Evolutionary conservation across 306 rosid genomes (phyloP), one percentile per base, ranked within the genome.

Genomic region (Hylodesmum podocarpum): DNA sequence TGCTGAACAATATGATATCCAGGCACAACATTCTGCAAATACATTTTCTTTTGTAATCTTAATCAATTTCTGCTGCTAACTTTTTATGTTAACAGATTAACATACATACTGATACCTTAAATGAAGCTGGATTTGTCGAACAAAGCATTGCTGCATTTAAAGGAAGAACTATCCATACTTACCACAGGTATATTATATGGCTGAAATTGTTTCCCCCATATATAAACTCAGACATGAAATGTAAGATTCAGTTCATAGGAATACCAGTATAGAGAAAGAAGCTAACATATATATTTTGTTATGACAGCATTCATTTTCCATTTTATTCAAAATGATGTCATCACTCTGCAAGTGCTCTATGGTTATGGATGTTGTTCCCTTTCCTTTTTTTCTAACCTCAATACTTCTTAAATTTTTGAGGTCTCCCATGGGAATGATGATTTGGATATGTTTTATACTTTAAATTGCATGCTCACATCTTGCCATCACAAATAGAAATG

Each of bases 41-140:
- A 59, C 69, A 39, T 31, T 77, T 61, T 3, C 14, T 53, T 43
- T 64, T 67, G 34, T 28, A 39, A 29, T 54, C 54, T 29, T 24
- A 22, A 59, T 36, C 37, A 40, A 46, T 13, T 66, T 66, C 19
- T 33, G 40, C 18, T 37, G 44, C 75, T 63, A 47, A 70, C 75
- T 16, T 66, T 61, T 40, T 33, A 41, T 24, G 65, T 47, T 59
- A 64, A 77, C 83, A 90, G 96, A 91, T 90, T 78, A 88, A 92
- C 57, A 92, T 92, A 81, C 97, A 90, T 57, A 88, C 97, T 6
- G 97, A 90, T 82, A 92, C 97, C 75, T 86, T 90, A 79, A 92
- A 90, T 79, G 96, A 87, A 81, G 77, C 97, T 49, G 96, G 97
- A 81, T 90, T 90, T 84, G 91, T 92, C 65, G 97, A 90, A 78